Base-by-base conservation (phyloP, 164 flowering plant genomes). In the Malania oleifera region DNA sequence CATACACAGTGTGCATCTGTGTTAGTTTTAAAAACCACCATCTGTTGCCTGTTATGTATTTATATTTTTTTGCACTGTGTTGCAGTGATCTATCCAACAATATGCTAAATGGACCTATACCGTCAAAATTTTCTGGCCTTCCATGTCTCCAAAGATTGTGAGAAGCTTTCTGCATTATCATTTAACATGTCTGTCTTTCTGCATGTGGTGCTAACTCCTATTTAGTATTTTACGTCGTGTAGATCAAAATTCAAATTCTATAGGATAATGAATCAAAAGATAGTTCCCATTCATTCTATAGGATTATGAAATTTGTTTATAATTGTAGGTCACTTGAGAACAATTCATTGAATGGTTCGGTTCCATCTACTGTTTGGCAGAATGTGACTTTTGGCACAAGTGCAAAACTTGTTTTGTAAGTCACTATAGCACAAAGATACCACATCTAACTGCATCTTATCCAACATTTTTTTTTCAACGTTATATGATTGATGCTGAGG, bases 281-380 rank as follows among this genome's bases (percentile, higher is more conserved):
- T 31, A 31, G 9, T 31, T 31, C 9, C 35, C 35, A n/a, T 31
- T 31, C 35, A 31, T 23, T n/a, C n/a, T n/a, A 38, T 54, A 54
- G 15, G 19, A 54, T 37, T 13, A 20, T 35, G 22, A n/a, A 17
- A 26, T 35, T 15, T 9, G 35, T 54, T 10, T 18, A 29, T 20
- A 20, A 7, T 54, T 58, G 64, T 66, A 73, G 77, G 68, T 62
- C 63, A 24, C 66, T 73, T 9, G 52, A 64, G 49, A 61, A 66
- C 45, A 73, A 73, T 60, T 12, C 2, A 1, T 48, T 73, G 63
- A 70, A 22, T 35, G 77, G 77, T 1, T 29, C 52, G 31, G 58
- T 73, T 46, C 71, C 74, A 5, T 35, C 63, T 28, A 54, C 2
- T 46, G 35, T 73, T 29, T 68, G 72, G 72, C 40, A 58, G 47